A percentile compares a stretch with the other conserved stretches of the same genome.
phyloP scores from a whole-genome alignment of 257 asterid genomes.

The Galeopsis tetrahit region DNA sequence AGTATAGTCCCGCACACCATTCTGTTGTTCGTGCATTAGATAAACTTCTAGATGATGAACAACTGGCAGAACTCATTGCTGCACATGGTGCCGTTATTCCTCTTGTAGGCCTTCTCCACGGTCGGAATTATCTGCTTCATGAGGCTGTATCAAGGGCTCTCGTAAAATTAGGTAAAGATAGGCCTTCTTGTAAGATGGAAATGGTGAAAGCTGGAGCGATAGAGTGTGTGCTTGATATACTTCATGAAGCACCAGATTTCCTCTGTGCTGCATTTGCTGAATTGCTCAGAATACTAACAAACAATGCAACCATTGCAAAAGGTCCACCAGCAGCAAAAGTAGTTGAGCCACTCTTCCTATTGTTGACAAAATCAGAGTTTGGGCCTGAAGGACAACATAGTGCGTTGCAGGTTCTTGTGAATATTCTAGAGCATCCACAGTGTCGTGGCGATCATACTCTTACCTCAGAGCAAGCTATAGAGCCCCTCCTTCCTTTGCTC shows the following conservation, averaged over 20 bases:
- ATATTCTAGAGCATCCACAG: slow-evolving; percentile 91
- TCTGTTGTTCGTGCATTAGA: slow-evolving; percentile 92
- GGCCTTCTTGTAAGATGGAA: slow-evolving; percentile 95
- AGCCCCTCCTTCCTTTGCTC: slow-evolving; percentile 86
- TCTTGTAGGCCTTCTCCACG: slow-evolving; percentile 86
- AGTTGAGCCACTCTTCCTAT: slow-evolving; percentile 80
- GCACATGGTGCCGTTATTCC: slow-evolving; percentile 98
- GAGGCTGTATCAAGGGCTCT: slow-evolving; percentile 93
- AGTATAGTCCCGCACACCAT: slow-evolving; percentile 81
- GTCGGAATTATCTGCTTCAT: slow-evolving; percentile 82
- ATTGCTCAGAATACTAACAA: slow-evolving; percentile 89
- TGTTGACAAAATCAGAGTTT: slow-evolving; percentile 74
- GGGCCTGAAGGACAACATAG: slow-evolving; percentile 99
- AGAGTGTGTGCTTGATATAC: slow-evolving; percentile 79
- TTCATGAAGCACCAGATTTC: slow-evolving; percentile 93
- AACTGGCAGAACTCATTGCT: slow-evolving; percentile 93
- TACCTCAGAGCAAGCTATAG: slow-evolving; percentile 80
- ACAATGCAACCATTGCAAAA: slow-evolving; percentile 94
- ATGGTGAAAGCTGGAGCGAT: slow-evolving; percentile 96
- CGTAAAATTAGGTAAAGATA: slow-evolving; percentile 92
- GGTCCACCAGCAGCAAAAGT: slow-evolving; percentile 97
- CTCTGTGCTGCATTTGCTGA: slow-evolving; percentile 94
- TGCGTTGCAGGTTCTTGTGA: slow-evolving; percentile 91
- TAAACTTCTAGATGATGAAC: slow-evolving; percentile 89
- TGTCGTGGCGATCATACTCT: slow-evolving; percentile 86